Conservation (phyloP, 768 basidiomycete genomes). For the Boletellus emodensis region DNA sequence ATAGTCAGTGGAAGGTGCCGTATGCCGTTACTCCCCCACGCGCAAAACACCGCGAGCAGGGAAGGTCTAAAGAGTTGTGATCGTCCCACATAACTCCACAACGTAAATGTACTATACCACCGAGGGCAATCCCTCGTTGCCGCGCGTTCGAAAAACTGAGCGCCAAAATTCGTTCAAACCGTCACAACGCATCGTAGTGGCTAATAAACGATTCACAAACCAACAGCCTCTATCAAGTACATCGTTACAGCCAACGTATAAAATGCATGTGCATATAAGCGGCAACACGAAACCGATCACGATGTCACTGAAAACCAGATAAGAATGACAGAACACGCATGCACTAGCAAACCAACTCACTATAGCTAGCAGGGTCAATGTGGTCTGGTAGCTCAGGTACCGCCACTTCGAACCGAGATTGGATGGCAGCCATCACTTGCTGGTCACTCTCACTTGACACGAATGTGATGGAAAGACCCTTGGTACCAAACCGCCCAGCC, state of each 20-base stretch:
- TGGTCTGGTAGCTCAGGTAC: constrained; percentile 92
- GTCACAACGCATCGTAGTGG: constrained; percentile 2
- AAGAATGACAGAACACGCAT: not conserved
- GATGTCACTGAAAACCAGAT: constrained; percentile 37
- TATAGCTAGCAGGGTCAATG: constrained; percentile 94
- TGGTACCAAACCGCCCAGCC: constrained; percentile 98
- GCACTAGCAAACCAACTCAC: constrained; percentile 45
- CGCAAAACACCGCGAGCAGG: no score
- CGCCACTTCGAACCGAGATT: constrained; percentile 95
- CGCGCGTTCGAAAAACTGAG: not conserved
- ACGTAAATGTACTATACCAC: no score
- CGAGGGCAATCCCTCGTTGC: no score
- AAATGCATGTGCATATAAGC: constrained; percentile 5
- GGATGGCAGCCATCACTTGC: constrained; percentile 92
- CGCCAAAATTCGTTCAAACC: constrained; percentile 2
- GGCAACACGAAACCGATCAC: constrained; percentile 30
- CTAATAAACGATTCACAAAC: not conserved
- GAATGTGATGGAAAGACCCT: constrained; percentile 97
- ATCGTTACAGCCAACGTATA: constrained; percentile 20
- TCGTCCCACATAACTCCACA: no score
- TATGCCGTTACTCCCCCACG: no score
- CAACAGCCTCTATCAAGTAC: constrained; percentile 15
- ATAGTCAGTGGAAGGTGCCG: no score
- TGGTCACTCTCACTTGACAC: constrained; percentile 90
- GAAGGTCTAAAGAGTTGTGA: no score